Conservation (phyloP, 768 basidiomycete species). For the Nevesoporus exiguus region DNA sequence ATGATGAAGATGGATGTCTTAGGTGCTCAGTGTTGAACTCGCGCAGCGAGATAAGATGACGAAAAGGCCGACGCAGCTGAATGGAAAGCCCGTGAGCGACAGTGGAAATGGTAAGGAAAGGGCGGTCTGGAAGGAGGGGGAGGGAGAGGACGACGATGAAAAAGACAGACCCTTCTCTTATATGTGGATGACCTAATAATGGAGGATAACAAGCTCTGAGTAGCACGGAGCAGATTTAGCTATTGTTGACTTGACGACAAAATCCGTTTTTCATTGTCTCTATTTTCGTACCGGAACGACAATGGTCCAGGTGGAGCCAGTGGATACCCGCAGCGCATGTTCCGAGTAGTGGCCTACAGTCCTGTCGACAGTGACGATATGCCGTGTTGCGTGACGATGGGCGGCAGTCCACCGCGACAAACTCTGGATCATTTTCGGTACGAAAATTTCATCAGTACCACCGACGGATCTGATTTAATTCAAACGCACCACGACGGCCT, state of each 20-base stretch:
- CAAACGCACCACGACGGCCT: too few species aligned
- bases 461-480: too few species aligned
- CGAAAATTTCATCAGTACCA: too few species aligned
- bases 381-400: too few species aligned
- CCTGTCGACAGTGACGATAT: too few species aligned
- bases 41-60: constrained; percentile 21
- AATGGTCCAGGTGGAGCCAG: not conserved
- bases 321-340: not conserved
- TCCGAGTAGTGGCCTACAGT: too few species aligned
- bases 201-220: not conserved
- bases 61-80: not conserved
- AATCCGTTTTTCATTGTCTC: not conserved
- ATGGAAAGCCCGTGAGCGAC: not conserved
- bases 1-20: constrained; percentile 6
- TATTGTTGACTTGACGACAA: not conserved
- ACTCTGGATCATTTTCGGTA: too few species aligned
- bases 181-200: not conserved
- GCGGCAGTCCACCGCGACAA: too few species aligned
- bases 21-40: not conserved
- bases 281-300: not conserved
- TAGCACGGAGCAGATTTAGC: too few species aligned
- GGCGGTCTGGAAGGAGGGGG: not conserved
- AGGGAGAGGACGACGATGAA: not conserved
- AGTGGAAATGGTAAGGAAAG: not conserved
- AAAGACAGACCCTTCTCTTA: not conserved